phyloP scores from a whole-genome alignment of 2,329 filamentous ascomycete genomes.

The Fusarium verrucosum region DNA sequence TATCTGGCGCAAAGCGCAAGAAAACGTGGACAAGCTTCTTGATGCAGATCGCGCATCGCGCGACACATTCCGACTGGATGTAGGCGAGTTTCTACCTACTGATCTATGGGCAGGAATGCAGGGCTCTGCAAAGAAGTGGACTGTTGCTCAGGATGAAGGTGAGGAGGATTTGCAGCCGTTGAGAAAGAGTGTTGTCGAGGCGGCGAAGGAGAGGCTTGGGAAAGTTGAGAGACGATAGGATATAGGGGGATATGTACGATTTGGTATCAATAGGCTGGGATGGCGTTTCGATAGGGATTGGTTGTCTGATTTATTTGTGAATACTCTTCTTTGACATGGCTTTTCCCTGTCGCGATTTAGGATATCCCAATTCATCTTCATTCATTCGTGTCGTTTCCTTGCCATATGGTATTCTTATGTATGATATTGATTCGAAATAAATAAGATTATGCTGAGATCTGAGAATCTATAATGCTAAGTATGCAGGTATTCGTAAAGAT shows the following conservation, averaged over 20 bases:
- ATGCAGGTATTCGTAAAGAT: conserved; percentile 8
- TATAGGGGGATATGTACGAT: background rate
- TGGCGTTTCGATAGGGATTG: background rate
- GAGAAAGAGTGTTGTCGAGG: conserved; percentile 40
- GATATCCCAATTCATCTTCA: background rate
- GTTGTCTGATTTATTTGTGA: background rate
- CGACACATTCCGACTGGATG: conserved; percentile 80
- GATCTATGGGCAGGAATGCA: conserved; percentile 87
- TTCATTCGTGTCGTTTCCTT: too few species aligned
- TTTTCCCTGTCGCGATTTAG: background rate
- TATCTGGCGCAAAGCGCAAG: conserved; percentile 80
- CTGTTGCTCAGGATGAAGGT: conserved; percentile 52
- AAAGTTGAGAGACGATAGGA: conserved; percentile 15
- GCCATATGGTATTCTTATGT: background rate
- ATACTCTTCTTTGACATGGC: background rate
- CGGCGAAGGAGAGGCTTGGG: conserved; percentile 33
- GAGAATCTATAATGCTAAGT: background rate
- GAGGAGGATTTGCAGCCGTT: conserved; percentile 26
- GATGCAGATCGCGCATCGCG: conserved; percentile 77
- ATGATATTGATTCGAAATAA: background rate
- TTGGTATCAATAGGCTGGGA: background rate
- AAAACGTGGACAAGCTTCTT: conserved; percentile 78
- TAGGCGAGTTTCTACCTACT: conserved; percentile 85
- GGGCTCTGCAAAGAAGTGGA: conserved; percentile 64
- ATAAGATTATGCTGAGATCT: background rate